Evolutionary conservation across 1,284 basidiomycete genomes (phyloP).

Genomic region (Leucoagaricus sp.): DNA sequence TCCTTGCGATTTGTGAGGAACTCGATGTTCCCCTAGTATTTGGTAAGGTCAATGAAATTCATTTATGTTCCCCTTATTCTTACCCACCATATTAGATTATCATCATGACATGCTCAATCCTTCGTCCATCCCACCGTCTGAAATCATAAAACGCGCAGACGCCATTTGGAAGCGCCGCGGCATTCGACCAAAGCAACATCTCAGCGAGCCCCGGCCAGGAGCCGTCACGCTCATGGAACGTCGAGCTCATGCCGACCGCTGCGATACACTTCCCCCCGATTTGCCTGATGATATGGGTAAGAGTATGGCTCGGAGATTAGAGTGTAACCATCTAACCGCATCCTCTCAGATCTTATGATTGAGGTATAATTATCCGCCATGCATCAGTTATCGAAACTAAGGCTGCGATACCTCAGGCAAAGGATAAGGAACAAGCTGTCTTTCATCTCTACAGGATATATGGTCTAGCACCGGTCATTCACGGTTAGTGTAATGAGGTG

Average conservation of each 20-base stretch:
- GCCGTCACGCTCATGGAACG: constrained; percentile 80
- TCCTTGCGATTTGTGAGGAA: constrained; percentile 82
- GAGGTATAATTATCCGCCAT: constrained; percentile 47
- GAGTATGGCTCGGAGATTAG: constrained; percentile 17
- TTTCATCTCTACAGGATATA: constrained; percentile 85
- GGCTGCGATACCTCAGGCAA: constrained; percentile 46
- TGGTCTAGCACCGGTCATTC: constrained; percentile 62
- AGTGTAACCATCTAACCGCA: neutral
- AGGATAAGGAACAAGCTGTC: constrained; percentile 93
- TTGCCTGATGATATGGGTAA: constrained; percentile 69
- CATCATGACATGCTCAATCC: constrained; percentile 80
- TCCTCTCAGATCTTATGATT: constrained; percentile 79
- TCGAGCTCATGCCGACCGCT: constrained; percentile 84
- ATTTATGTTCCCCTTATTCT: neutral
- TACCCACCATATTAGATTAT: constrained; percentile 49
- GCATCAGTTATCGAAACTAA: neutral
- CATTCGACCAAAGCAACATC: constrained; percentile 88
- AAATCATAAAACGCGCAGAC: constrained; percentile 72
- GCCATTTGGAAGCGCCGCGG: constrained; percentile 75
- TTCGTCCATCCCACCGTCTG: constrained; percentile 51
- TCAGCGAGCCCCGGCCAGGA: constrained; percentile 79
- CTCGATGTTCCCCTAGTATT: constrained; percentile 80
- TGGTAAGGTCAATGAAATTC: constrained; percentile 31
- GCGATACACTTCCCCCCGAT: constrained; percentile 63
- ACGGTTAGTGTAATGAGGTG: constrained; percentile 39